Evolutionary conservation across 225 moss, liverwort and hornwort species (phyloP).

Genomic region (Thuidium tamariscinum): DNA sequence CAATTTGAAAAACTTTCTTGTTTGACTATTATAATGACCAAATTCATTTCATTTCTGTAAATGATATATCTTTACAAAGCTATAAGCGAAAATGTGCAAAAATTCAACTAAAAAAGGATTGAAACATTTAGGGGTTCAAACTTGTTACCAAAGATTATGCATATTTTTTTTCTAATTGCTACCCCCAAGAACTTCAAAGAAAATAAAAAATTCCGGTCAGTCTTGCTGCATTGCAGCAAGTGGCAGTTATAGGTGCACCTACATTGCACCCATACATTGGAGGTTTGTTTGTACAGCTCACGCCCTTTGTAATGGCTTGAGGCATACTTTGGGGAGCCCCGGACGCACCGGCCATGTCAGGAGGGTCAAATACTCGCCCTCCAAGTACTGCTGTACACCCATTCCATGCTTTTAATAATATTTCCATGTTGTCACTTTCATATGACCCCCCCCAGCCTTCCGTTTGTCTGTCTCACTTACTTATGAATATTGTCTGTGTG

Average conservation of each 20-base stretch:
- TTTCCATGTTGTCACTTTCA: neutral
- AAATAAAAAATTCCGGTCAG: neutral
- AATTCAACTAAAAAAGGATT: too few species aligned
- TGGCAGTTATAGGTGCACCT: neutral
- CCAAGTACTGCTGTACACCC: neutral
- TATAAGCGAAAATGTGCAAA: too few species aligned
- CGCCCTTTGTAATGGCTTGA: neutral
- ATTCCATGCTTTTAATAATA: neutral
- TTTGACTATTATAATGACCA: too few species aligned
- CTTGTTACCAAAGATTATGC: too few species aligned
- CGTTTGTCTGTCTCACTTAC: neutral
- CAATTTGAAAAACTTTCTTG: too few species aligned
- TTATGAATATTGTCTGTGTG: too few species aligned
- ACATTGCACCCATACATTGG: too few species aligned
- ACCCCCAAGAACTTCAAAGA: too few species aligned
- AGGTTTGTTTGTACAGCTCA: neutral
- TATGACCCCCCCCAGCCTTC: neutral
- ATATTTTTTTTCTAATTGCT: neutral
- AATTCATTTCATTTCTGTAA: too few species aligned
- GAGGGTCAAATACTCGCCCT: neutral
- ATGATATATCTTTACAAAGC: too few species aligned
- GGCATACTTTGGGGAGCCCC: neutral
- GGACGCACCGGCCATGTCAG: conserved; percentile 28
- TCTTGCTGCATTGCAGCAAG: neutral
- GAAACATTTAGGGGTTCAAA: too few species aligned